phyloP scores from a whole-genome alignment of 2,329 filamentous ascomycete genomes.

The Didymella pomorum region DNA sequence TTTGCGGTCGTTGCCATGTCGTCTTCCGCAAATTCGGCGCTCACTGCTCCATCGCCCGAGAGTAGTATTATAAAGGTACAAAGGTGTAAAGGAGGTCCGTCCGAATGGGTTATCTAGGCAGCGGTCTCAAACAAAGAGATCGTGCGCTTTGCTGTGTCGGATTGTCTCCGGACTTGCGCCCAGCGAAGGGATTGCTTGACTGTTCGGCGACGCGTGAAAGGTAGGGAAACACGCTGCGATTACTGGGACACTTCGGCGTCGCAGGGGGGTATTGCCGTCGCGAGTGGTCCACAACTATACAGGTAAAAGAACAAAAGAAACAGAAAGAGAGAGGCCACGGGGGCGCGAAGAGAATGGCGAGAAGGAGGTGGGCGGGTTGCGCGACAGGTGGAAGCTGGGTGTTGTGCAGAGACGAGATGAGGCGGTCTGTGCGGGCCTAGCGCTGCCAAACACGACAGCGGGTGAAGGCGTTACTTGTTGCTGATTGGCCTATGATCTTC shows the following conservation, averaged over 20 bases:
- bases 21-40: slow-evolving; percentile 24
- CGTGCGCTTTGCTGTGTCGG: slow-evolving; percentile 6
- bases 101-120: background rate
- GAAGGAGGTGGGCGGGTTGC: slow-evolving; percentile 12
- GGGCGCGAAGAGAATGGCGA: slow-evolving; percentile 22
- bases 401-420: slow-evolving; percentile 25
- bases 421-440: slow-evolving; percentile 9
- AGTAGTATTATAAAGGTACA: slow-evolving; percentile 16
- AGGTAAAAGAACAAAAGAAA: slow-evolving; percentile 16
- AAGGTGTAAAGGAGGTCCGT: slow-evolving; percentile 10
- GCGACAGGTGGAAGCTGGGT: slow-evolving; percentile 7
- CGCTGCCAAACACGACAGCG: slow-evolving; percentile 15
- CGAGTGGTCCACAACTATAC: slow-evolving; percentile 14
- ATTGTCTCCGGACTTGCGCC: slow-evolving; percentile 5
- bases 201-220: slow-evolving; percentile 17
- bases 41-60: slow-evolving; percentile 43
- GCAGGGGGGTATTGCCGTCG: slow-evolving; percentile 15
- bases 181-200: slow-evolving; percentile 8
- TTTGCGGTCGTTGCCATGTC: slow-evolving; percentile 55
- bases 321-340: slow-evolving; percentile 19
- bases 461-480: slow-evolving; percentile 6
- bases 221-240: slow-evolving; percentile 17
- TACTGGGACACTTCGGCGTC: slow-evolving; percentile 14
- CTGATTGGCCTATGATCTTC: slow-evolving; percentile 27
- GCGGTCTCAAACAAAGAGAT: background rate